Evolutionary conservation across 768 basidiomycete species (phyloP).

Genomic region (Boletus fagicola): DNA sequence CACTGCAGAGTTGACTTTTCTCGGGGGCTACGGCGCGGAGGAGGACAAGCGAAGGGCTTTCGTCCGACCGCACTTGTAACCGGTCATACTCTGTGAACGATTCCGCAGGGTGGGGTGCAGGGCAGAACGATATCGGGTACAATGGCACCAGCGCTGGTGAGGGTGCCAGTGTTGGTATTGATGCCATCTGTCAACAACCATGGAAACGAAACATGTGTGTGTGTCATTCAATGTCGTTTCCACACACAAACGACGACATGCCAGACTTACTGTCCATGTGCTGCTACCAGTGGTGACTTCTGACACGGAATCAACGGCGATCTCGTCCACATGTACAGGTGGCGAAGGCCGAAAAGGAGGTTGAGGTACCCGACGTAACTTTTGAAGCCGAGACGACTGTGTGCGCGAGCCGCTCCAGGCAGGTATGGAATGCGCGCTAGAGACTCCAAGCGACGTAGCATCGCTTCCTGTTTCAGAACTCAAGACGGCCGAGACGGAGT

Average conservation of each 20-base stretch:
- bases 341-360: not conserved
- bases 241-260: not conserved
- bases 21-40: no score
- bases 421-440: constrained; percentile 1
- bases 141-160: not conserved
- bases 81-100: no score
- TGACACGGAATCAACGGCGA: constrained; percentile 3
- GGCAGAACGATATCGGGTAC: not conserved
- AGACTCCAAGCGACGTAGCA: constrained; percentile 1
- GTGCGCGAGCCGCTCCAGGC: constrained; percentile 6
- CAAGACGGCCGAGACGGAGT: constrained; percentile 22
- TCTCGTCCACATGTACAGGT: not conserved
- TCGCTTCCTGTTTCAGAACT: constrained; percentile 30
- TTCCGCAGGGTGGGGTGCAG: no score
- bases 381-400: constrained; percentile 19
- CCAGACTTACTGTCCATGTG: constrained; percentile 20
- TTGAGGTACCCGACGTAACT: constrained; percentile 11
- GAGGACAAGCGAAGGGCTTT: no score
- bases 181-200: constrained; percentile 8
- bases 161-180: not conserved
- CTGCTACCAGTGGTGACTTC: constrained; percentile 3
- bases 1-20: no score
- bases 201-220: not conserved
- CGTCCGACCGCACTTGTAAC: no score
- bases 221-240: not conserved